Evolutionary conservation across 768 basidiomycete species (phyloP).

Genomic region (Termitomyces sp.): DNA sequence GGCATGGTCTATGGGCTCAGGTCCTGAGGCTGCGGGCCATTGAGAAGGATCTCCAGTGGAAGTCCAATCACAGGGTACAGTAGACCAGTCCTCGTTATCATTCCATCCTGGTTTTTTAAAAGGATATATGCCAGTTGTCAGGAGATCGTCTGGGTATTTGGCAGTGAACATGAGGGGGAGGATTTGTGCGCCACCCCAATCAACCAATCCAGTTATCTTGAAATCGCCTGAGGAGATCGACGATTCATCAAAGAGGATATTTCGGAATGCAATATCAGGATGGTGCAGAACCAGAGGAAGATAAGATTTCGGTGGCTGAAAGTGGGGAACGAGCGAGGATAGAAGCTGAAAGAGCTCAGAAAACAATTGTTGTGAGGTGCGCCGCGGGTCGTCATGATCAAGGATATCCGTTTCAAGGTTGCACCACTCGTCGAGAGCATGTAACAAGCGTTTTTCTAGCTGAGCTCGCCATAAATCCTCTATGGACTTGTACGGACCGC

Average conservation of each 20-base stretch:
- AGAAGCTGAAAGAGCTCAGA: neutral
- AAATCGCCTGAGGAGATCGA: neutral
- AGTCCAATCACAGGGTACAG: neutral
- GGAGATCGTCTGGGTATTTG: neutral
- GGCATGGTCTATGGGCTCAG: no score
- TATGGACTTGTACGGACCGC: neutral
- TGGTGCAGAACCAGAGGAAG: neutral
- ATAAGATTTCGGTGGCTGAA: neutral
- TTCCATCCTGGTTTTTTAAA: neutral
- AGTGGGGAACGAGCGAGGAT: neutral
- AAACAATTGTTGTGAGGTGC: neutral
- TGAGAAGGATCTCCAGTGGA: neutral
- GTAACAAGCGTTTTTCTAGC: neutral
- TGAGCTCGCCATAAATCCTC: neutral
- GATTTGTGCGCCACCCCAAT: neutral
- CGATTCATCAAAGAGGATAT: neutral
- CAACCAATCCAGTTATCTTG: neutral
- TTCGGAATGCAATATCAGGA: neutral
- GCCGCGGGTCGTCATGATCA: neutral
- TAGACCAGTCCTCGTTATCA: neutral
- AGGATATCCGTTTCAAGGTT: neutral
- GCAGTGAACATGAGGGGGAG: neutral
- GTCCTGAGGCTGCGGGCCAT: neutral
- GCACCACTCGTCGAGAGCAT: neutral
- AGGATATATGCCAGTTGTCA: neutral